phyloP scores from a whole-genome alignment of 371 early-diverging fungal genomes.

The Gilbertella persicaria region DNA sequence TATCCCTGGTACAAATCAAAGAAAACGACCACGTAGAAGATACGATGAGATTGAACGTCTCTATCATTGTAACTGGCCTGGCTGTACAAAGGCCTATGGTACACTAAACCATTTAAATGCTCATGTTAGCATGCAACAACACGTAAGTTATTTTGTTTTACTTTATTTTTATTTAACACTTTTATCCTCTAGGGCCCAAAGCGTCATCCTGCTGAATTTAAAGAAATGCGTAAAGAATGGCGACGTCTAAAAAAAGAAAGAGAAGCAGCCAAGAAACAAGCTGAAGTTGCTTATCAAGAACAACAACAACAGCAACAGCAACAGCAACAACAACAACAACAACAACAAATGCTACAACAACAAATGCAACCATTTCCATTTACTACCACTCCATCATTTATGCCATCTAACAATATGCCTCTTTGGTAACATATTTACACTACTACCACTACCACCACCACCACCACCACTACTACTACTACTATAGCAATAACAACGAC shows the following conservation, averaged over 20 bases:
- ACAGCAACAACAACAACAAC: slow-evolving; percentile 8
- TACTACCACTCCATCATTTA: background rate
- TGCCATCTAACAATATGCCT: background rate
- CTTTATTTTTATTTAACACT: background rate
- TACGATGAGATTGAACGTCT: slow-evolving; percentile 76
- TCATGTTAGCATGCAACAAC: slow-evolving; percentile 76
- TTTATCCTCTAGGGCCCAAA: slow-evolving; percentile 38
- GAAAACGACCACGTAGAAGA: slow-evolving; percentile 68
- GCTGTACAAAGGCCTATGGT: slow-evolving; percentile 73
- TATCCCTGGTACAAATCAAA: slow-evolving; percentile 61
- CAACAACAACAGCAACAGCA: slow-evolving; percentile 21
- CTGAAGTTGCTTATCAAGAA: slow-evolving; percentile 19
- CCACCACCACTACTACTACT: background rate
- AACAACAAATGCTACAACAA: background rate
- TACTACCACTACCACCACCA: background rate
- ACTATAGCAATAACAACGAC: no score
- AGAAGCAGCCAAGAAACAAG: slow-evolving; percentile 27
- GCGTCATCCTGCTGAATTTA: slow-evolving; percentile 60
- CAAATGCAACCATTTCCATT: slow-evolving; percentile 12
- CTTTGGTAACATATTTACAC: background rate
- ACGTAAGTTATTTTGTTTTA: slow-evolving; percentile 43
- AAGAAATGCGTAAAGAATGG: slow-evolving; percentile 64
- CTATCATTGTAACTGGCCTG: slow-evolving; percentile 65
- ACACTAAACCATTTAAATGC: slow-evolving; percentile 77
- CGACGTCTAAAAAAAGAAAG: slow-evolving; percentile 44